These are phyloP conservation scores for Talaromyces ruber DNA, from an alignment of 495 filamentous ascomycete genomes.

Conservation along the genomic window DNA sequence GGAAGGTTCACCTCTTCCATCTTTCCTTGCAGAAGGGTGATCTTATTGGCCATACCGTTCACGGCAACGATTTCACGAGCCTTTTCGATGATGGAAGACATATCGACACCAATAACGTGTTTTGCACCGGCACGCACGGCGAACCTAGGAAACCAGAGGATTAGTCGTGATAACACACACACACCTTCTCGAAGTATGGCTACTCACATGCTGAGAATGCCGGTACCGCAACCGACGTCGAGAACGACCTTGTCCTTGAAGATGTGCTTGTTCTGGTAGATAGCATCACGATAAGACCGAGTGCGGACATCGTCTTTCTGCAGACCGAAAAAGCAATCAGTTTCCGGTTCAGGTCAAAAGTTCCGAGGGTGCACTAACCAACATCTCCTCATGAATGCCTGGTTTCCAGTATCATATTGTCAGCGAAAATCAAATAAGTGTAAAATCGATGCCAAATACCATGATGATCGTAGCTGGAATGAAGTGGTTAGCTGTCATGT, in stretches of 20 bases:
- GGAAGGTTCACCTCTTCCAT: constrained; percentile 93
- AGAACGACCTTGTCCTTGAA: constrained; percentile 98
- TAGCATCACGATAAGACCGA: constrained; percentile 89
- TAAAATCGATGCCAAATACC: constrained; percentile 45
- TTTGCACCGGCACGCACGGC: constrained; percentile 88
- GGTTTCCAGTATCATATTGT: constrained; percentile 8
- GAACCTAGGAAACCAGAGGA: constrained; percentile 56
- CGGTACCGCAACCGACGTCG: constrained; percentile 95
- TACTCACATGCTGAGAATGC: constrained; percentile 74
- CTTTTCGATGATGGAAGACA: constrained; percentile 94
- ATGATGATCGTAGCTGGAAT: constrained; percentile 83
- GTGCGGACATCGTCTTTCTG: constrained; percentile 99
- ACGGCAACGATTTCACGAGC: constrained; percentile 81
- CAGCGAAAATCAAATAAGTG: constrained; percentile 8
- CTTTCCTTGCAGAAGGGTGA: constrained; percentile 88
- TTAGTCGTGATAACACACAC: background rate
- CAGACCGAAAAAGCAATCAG: constrained; percentile 9
- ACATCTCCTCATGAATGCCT: constrained; percentile 98
- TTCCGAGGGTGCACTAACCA: constrained; percentile 52
- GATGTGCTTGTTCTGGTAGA: constrained; percentile 89
- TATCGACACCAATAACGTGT: constrained; percentile 93
- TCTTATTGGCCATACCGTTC: constrained; percentile 75
- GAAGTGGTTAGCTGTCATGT: background rate
- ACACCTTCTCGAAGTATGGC: background rate
- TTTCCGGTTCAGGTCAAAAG: background rate